Base-by-base conservation (phyloP, 306 rosid species). In the Senna siamea region DNA sequence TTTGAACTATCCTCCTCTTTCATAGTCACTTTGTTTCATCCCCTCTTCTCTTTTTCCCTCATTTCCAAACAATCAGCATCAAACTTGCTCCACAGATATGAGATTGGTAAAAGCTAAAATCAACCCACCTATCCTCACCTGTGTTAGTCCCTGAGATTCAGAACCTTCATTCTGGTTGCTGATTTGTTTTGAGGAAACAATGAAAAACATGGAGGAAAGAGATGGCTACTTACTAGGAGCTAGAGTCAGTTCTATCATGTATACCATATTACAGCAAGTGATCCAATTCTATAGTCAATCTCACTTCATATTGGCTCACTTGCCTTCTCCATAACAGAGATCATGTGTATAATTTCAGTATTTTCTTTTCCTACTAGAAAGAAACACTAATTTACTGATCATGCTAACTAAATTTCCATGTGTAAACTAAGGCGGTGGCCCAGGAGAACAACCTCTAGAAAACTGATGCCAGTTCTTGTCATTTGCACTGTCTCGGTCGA, bases 401-500 rank as follows among this genome's bases (percentile, higher is more conserved):
- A 71, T 55, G 65, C 74, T 85, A 81, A 75, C 89, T 80, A 79
- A 67, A 66, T 34, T 47, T 59, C 82, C 58, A 78, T 78, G 74
- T 71, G 53, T 54, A 82, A 83, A 75, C 77, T 52, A 81, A 80
- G 58, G 65, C 71, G 56, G 70, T 40, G 73, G 76, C 66, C 70
- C 52, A 5, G 66, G 69, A 73, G 76, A 84, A 53, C 66, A 65
- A 78, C 64, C 80, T 65, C 82, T 66, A 74, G 41, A 43, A 64
- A 60, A 66, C 53, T 30, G 60, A 37, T 5, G 22, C 28, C 18
- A 17, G 55, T 34, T 43, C 43, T 41, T 43, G 79, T 81, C 80
- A 89, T 79, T 79, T 79, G 86, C 94, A 89, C 78, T 89, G 94
- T 76, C 85, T 85, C n/a, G 87, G 82, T 67, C 89, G 87, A 69